Evolutionary conservation across 192 early-diverging fungal species (phyloP).

Genomic region (Gaertneriomyces sp.): DNA sequence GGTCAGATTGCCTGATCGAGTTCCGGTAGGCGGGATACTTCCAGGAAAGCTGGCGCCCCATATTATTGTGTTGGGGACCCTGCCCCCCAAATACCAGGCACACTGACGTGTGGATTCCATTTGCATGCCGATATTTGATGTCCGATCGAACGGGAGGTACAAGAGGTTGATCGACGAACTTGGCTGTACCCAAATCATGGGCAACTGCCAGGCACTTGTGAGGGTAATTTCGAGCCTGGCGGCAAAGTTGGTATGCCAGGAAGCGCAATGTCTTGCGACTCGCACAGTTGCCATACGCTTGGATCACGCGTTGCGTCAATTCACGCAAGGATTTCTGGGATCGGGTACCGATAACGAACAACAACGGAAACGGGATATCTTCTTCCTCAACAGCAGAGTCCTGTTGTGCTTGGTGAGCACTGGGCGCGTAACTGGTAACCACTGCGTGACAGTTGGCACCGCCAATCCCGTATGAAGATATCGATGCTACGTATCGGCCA

Average conservation of each 20-base stretch:
- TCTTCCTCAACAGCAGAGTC: background rate
- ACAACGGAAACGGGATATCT: background rate
- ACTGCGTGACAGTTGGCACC: constrained; percentile 31
- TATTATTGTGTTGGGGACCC: constrained; percentile 30
- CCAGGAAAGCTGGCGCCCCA: constrained; percentile 23
- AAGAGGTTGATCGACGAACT: constrained; percentile 1
- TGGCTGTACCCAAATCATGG: background rate
- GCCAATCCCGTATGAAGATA: constrained; percentile 31
- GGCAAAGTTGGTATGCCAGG: constrained; percentile 6
- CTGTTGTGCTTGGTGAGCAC: background rate
- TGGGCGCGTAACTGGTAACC: constrained; percentile 16
- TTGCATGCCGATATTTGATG: background rate
- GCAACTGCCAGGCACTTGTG: constrained; percentile 29
- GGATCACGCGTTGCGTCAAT: constrained; percentile 4
- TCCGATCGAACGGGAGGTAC: no score
- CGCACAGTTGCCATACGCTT: background rate
- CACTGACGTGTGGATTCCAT: background rate
- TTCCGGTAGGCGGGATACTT: constrained; percentile 16
- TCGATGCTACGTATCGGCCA: constrained; percentile 24
- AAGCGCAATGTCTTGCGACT: background rate
- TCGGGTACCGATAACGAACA: background rate
- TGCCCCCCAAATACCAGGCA: constrained; percentile 31
- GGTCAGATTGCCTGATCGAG: constrained; percentile 8
- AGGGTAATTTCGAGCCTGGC: constrained; percentile 20
- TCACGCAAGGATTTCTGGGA: background rate